A percentile compares a stretch with the other conserved stretches of the same genome.
Conservation (phyloP, 1,284 basidiomycete genomes). For the Stereum hirsutum region DNA sequence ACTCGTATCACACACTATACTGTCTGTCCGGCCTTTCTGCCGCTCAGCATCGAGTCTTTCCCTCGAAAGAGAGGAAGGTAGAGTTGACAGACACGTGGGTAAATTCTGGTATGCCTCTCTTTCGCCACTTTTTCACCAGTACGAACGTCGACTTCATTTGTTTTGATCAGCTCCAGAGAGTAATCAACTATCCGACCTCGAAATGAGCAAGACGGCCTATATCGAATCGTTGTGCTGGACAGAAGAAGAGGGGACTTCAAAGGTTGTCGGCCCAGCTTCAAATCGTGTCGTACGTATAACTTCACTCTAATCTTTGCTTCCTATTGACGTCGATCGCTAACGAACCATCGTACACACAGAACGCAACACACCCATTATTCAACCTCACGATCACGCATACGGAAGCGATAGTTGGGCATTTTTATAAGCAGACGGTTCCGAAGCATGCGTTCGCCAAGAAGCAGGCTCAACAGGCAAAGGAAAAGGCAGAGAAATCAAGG, state of each 20-base stretch:
- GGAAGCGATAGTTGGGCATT: conserved; percentile 66
- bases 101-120: conserved; percentile 20
- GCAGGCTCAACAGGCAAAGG: conserved; percentile 9
- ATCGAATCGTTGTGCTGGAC: conserved; percentile 61
- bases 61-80: conserved; percentile 32
- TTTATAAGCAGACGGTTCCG: conserved; percentile 61
- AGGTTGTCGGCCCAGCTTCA: conserved; percentile 52
- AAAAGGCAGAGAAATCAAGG: no score
- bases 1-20: conserved; percentile 90
- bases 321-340: not conserved
- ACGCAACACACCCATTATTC: conserved; percentile 85
- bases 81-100: conserved; percentile 38
- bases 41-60: conserved; percentile 72
- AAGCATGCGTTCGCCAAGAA: conserved; percentile 1
- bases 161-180: conserved; percentile 12
- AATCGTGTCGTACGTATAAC: conserved; percentile 63
- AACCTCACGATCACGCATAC: conserved; percentile 74
- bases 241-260: conserved; percentile 60
- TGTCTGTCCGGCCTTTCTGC: conserved; percentile 83
- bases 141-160: conserved; percentile 1
- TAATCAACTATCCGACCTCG: conserved; percentile 24
- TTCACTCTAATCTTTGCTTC: not conserved
- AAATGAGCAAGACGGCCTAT: conserved; percentile 47
- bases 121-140: not conserved
- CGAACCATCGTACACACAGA: conserved; percentile 33